phyloP scores from a whole-genome alignment of 495 filamentous ascomycete genomes.

The Sordaria brevicollis region DNA sequence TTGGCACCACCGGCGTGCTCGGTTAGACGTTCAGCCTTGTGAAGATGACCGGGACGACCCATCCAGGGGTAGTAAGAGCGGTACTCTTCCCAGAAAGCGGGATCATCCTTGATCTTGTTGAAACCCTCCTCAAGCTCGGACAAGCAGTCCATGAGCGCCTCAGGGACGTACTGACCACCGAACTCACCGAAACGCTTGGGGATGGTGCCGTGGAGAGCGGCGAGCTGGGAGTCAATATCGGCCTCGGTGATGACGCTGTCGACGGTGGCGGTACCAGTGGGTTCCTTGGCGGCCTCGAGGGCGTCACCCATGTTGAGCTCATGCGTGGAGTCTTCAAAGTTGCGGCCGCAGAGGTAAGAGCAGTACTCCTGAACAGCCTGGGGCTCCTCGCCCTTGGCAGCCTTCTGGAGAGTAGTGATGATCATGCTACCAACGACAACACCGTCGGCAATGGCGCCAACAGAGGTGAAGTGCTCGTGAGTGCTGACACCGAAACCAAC shows the following conservation, averaged over 20 bases:
- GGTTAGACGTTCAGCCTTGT: constrained; percentile 78
- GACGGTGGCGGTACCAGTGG: constrained; percentile 45
- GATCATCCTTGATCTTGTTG: constrained; percentile 71
- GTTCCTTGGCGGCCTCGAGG: constrained; percentile 41
- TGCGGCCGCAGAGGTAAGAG: constrained; percentile 62
- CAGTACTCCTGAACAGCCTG: constrained; percentile 81
- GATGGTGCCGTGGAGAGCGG: constrained; percentile 42
- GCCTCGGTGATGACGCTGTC: constrained; percentile 30
- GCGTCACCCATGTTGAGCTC: constrained; percentile 59
- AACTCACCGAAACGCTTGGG: constrained; percentile 92
- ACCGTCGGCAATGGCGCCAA: constrained; percentile 77
- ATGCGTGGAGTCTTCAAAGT: constrained; percentile 36
- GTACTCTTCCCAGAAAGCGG: constrained; percentile 94
- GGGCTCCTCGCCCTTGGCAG: constrained; percentile 55
- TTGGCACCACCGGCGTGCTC: constrained; percentile 82
- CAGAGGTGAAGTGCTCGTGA: constrained; percentile 80
- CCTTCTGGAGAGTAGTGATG: constrained; percentile 65
- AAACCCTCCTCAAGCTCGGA: constrained; percentile 88
- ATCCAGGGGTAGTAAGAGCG: constrained; percentile 96
- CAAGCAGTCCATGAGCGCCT: constrained; percentile 95
- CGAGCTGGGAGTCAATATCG: constrained; percentile 35
- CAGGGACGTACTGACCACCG: constrained; percentile 97
- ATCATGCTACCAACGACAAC: constrained; percentile 97
- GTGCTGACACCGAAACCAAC: constrained; percentile 96
- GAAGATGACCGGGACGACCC: constrained; percentile 84